Percentiles rank a stretch among this genome's conserved stretches.
Conservation (phyloP, 495 filamentous ascomycete species). For the Talaromyces thailandensis region DNA sequence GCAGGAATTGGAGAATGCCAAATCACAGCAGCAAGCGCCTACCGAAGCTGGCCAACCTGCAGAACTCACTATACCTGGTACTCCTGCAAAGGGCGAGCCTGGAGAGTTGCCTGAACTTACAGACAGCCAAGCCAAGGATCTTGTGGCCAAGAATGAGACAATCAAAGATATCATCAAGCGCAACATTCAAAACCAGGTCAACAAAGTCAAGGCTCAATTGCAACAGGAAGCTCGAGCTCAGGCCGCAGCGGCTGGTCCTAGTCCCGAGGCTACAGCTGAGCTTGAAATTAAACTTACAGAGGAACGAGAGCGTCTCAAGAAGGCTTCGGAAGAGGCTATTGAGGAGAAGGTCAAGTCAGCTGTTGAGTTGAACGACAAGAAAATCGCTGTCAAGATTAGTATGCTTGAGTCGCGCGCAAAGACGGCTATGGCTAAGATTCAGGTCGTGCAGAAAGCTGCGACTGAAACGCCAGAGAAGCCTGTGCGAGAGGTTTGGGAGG, state of each 20-base stretch:
- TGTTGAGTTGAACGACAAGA: slow-evolving; percentile 45
- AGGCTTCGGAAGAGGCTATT: slow-evolving; percentile 33
- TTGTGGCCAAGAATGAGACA: slow-evolving; percentile 55
- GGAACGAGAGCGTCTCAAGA: slow-evolving; percentile 56
- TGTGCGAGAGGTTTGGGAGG: slow-evolving; percentile 76
- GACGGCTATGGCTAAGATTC: slow-evolving; percentile 58
- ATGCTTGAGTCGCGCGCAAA: slow-evolving; percentile 67
- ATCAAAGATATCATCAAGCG: slow-evolving; percentile 54
- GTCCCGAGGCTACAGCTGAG: slow-evolving; percentile 20
- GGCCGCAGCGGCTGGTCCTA: slow-evolving; percentile 13
- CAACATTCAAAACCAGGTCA: slow-evolving; percentile 56
- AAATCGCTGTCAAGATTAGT: slow-evolving; percentile 60
- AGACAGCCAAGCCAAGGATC: slow-evolving; percentile 55
- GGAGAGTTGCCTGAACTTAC: slow-evolving; percentile 28
- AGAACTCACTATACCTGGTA: slow-evolving; percentile 23
- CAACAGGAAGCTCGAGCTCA: slow-evolving; percentile 34
- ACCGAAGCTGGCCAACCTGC: slow-evolving; percentile 18
- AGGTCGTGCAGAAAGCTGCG: slow-evolving; percentile 69
- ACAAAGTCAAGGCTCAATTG: slow-evolving; percentile 47
- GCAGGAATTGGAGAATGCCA: slow-evolving; percentile 54
- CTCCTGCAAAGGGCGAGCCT: slow-evolving; percentile 21
- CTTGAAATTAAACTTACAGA: slow-evolving; percentile 42
- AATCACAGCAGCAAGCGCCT: slow-evolving; percentile 55
- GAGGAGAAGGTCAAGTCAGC: slow-evolving; percentile 37
- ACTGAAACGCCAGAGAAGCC: slow-evolving; percentile 73